phyloP scores from a whole-genome alignment of 345 rosid genomes.

The Salix viminalis region DNA sequence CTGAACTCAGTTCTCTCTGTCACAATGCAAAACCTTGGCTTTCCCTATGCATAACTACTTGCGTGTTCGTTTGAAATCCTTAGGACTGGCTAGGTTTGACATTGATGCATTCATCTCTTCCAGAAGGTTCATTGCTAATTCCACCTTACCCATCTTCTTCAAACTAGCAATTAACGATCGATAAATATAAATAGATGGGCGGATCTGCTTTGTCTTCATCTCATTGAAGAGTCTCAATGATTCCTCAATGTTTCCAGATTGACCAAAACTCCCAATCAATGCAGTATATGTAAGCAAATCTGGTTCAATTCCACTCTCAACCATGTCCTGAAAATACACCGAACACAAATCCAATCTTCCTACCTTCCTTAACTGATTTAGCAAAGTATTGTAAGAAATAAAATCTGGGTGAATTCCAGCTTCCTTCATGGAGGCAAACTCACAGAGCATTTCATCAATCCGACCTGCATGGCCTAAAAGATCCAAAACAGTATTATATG shows the following conservation, averaged over 20 bases:
- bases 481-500: slow-evolving; percentile 67
- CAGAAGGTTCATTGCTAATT: slow-evolving; percentile 40
- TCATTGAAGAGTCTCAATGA: slow-evolving; percentile 61
- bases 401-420: slow-evolving; percentile 49
- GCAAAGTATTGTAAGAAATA: slow-evolving; percentile 64
- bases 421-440: slow-evolving; percentile 60
- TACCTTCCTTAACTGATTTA: slow-evolving; percentile 59
- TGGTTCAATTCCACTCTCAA: slow-evolving; percentile 44
- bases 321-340: slow-evolving; percentile 54
- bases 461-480: slow-evolving; percentile 60
- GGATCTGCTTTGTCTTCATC: slow-evolving; percentile 60
- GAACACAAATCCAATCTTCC: slow-evolving; percentile 68
- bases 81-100: slow-evolving; percentile 52
- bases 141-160: slow-evolving; percentile 49
- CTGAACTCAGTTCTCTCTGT: background rate
- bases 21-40: background rate
- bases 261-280: slow-evolving; percentile 66
- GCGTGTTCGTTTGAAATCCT: slow-evolving; percentile 53
- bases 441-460: slow-evolving; percentile 50
- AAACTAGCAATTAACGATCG: slow-evolving; percentile 42
- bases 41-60: slow-evolving; percentile 19
- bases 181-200: slow-evolving; percentile 61
- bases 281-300: slow-evolving; percentile 85
- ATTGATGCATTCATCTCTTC: slow-evolving; percentile 62
- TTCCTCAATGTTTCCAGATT: slow-evolving; percentile 57